These are phyloP conservation scores for Trichosanthes truncata DNA, from an alignment of 306 rosid genomes.

Conservation along the genomic window DNA sequence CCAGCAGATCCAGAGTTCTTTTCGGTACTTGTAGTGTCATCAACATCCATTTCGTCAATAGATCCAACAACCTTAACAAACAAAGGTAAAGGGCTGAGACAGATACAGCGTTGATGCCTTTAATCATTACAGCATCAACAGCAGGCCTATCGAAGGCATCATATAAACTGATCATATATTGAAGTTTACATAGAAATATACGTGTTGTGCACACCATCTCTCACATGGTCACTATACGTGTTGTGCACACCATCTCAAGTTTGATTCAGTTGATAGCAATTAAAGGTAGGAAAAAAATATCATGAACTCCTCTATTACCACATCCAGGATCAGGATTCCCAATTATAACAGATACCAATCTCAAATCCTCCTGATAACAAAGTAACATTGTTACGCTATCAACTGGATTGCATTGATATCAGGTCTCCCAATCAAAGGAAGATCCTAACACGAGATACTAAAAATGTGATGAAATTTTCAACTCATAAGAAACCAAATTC, in stretches of 20 bases:
- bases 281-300: background rate
- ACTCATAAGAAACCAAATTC: background rate
- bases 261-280: background rate
- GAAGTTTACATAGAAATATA: background rate
- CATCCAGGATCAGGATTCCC: background rate
- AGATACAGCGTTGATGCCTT: background rate
- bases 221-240: background rate
- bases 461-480: background rate
- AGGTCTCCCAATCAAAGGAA: background rate
- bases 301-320: background rate
- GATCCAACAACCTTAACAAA: constrained; percentile 75
- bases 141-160: background rate
- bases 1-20: constrained; percentile 50
- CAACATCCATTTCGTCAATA: constrained; percentile 87
- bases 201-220: background rate
- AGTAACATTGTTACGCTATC: background rate
- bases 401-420: background rate
- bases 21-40: constrained; percentile 54
- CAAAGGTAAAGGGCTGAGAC: constrained; percentile 12
- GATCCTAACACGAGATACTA: background rate
- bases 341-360: background rate
- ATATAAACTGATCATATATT: background rate
- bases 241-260: background rate
- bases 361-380: background rate
- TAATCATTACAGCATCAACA: background rate